Base-by-base conservation (phyloP, 2,329 filamentous ascomycete genomes). In the Parascedosporium putredinis region DNA sequence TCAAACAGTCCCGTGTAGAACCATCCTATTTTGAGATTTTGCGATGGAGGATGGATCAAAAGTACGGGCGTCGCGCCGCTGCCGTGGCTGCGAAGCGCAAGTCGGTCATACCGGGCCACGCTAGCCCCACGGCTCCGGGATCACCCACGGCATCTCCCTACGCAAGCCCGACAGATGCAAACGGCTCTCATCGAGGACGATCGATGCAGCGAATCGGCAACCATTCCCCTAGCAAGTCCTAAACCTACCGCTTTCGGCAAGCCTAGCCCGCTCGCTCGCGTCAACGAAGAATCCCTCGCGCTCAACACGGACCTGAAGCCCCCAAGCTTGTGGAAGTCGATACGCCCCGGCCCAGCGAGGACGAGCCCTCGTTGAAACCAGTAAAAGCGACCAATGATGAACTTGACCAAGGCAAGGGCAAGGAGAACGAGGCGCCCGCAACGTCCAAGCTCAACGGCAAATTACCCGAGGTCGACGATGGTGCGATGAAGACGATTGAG, bases 21-120 rank as follows among this genome's bases (percentile, higher is more conserved):
- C 93, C 93, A 18, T 77, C 84, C 23, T 98, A 97, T 66, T 83
- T 98, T 62, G 91, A 95, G 62, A 95, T 98, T 61, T 72, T 98
- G 58, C 79, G 93, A 57, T 97, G 93, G 89, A 83, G 93, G 62
- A 83, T 86, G 69, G 93, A 98, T 64, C 91, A 97, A 65, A 97
- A 95, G 70, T 86, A 93, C 64, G 91, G 91, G 45, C 77, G 93
- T 52, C 72, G 75, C 29, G 67, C 65, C 36, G 38, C 38, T 10
- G 38, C 38, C 4, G 38, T 42, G 12, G 38, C 47, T 23, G 67
- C 66, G 48, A 76, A 77, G 64, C 73, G 80, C 52, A 75, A 67
- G 55, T 82, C 79, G 1, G 68, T 68, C 56, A 68, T 63, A 2
- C 67, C 70, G 3, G 59, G 64, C 24, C 47, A 50, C 9, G 49